These are phyloP conservation scores for Penicillium sp. DNA, from an alignment of 2,329 filamentous ascomycete genomes.

Conservation along the genomic window DNA sequence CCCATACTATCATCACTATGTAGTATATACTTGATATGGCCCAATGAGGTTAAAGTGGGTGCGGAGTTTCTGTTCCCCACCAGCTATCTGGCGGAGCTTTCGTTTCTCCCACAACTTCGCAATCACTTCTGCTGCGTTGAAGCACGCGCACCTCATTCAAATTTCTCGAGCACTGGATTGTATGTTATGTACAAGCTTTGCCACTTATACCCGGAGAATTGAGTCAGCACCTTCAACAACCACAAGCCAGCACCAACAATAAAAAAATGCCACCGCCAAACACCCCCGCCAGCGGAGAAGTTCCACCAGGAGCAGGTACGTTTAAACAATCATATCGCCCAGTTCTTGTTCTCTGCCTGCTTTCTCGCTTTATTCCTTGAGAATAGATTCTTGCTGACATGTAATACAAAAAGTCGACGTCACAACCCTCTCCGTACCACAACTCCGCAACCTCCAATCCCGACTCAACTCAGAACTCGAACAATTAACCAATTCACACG, in stretches of 20 bases:
- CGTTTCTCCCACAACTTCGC: slow-evolving; percentile 5
- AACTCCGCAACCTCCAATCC: slow-evolving; percentile 88
- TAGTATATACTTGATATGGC: not conserved
- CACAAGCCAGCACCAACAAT: not conserved
- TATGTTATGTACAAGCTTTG: not conserved
- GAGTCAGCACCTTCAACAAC: not conserved
- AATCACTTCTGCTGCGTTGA: not conserved
- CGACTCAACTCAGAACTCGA: slow-evolving; percentile 95
- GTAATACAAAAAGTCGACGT: slow-evolving; percentile 55
- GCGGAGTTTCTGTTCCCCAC: not conserved
- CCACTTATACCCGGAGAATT: not conserved
- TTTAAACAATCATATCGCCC: not conserved
- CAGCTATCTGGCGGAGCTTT: slow-evolving; percentile 1
- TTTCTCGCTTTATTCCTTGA: not conserved
- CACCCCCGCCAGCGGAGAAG: slow-evolving; percentile 23
- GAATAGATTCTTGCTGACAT: not conserved
- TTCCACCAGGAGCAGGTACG: slow-evolving; percentile 28
- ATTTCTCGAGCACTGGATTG: not conserved
- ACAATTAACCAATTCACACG: slow-evolving; percentile 85
- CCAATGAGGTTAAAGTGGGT: not conserved
- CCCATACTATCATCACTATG: not conserved
- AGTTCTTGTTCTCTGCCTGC: not conserved
- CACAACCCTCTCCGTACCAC: slow-evolving; percentile 72
- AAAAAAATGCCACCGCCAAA: slow-evolving; percentile 24
- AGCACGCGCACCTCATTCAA: not conserved